Base-by-base conservation (phyloP, 192 early-diverging fungal species). In the Diversispora epigaea region DNA sequence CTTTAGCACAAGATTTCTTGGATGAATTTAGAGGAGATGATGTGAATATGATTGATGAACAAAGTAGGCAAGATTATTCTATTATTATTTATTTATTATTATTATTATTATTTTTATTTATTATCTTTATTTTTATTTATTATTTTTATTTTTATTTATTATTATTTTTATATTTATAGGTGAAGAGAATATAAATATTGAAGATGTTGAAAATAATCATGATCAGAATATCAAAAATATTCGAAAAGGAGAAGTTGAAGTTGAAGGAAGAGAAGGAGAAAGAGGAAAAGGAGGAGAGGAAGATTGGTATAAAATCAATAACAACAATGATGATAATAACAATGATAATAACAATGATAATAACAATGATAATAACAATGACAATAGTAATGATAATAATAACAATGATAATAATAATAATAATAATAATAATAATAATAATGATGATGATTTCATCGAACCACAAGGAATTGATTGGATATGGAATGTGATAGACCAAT, bases 381-480 rank as follows among this genome's bases (percentile, higher is more conserved):
- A 39, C 25, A 25, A 22, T 40, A 60, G 12, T 22, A 49, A 67
- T 46, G 56, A 75, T 55, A 68, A 77, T 22, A 61, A 10, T 5
- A 55, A 63, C 12, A 22, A 60, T 21, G 15, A n/a, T 17, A 43
- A 17, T 44, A n/a, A 22, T 43, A 3, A 65, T n/a, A 14, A n/a
- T 61, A 40, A n/a, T 43, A 2, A 62, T 39, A 17, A 6, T 49
- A n/a, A 63, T 61, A 11, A 62, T 5, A 46, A 25, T n/a, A 71
- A 49, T 47, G 25, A 64, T n/a, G 0, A 61, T 17, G 43, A 74
- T 47, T 52, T 64, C 12, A 43, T 65, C 14, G 63, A 81, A 43
- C 77, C 78, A 50, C 65, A 77, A 9, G 73, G 57, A 9, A 67
- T 84, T 60, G 83, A 82, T 46, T 84, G 83, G 83, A 74, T 84